Conservation (phyloP, 2,329 filamentous ascomycete species). For the Coniochaeta prunicola region DNA sequence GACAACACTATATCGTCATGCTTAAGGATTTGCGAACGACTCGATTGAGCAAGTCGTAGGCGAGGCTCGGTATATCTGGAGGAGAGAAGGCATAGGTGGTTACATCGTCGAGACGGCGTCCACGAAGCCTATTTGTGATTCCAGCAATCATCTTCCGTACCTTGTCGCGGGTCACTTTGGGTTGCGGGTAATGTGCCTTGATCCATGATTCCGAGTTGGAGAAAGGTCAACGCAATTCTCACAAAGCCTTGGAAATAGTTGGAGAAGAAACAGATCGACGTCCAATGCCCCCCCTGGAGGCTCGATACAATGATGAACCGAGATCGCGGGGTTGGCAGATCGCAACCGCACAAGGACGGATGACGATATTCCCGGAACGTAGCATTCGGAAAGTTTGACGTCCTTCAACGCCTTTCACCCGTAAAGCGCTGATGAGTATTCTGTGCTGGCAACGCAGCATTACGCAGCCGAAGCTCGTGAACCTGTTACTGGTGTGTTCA, state of each 20-base stretch:
- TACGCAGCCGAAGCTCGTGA: no score
- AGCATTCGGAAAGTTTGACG: background rate
- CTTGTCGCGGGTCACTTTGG: background rate
- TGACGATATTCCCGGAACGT: background rate
- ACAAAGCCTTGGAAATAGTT: background rate
- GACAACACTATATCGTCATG: background rate
- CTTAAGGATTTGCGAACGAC: background rate
- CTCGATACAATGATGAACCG: constrained; percentile 2
- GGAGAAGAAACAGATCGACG: background rate
- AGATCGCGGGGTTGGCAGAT: background rate
- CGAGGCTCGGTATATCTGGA: background rate
- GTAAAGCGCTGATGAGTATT: no score
- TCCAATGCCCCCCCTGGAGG: background rate
- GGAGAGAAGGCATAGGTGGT: background rate
- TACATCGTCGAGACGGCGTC: background rate
- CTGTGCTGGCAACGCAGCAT: no score
- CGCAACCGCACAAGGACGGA: background rate
- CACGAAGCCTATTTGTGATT: constrained; percentile 1
- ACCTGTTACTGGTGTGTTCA: no score
- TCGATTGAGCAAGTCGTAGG: background rate
- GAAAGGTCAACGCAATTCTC: background rate
- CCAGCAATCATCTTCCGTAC: constrained; percentile 2
- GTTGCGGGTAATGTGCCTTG: constrained; percentile 1
- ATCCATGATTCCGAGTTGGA: background rate
- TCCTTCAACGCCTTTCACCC: background rate